phyloP scores from a whole-genome alignment of 2,329 filamentous ascomycete species.

The Pezicula rhizophila region DNA sequence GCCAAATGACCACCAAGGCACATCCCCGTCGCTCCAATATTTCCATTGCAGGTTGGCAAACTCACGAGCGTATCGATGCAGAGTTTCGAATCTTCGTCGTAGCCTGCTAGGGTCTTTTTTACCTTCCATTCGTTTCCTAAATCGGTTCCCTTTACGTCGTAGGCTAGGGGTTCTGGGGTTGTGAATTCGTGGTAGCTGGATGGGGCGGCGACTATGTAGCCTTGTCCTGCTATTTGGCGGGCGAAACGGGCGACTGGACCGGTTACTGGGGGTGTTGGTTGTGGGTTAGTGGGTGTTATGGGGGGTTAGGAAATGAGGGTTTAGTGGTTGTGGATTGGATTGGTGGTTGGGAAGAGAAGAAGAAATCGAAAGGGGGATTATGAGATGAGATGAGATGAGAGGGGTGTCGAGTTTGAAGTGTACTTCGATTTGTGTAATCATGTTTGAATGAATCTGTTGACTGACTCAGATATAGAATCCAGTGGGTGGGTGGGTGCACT shows the following conservation, averaged over 20 bases:
- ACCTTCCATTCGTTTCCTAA: constrained; percentile 83
- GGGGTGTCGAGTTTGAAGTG: too few species aligned
- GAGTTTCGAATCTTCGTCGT: constrained; percentile 71
- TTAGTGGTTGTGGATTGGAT: background rate
- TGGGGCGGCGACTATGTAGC: constrained; percentile 87
- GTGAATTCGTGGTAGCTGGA: constrained; percentile 93
- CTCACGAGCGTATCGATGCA: constrained; percentile 65
- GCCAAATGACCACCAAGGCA: constrained; percentile 87
- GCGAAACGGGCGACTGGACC: constrained; percentile 86
- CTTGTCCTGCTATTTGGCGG: constrained; percentile 84
- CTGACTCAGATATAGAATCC: background rate
- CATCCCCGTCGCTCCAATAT: constrained; percentile 79
- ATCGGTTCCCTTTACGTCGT: constrained; percentile 84
- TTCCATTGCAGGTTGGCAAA: constrained; percentile 73
- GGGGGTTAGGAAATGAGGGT: background rate
- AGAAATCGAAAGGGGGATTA: too few species aligned
- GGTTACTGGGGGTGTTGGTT: constrained; percentile 53
- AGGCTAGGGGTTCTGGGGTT: constrained; percentile 74
- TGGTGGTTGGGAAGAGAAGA: too few species aligned
- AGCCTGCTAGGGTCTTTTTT: constrained; percentile 76
- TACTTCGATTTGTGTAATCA: too few species aligned
- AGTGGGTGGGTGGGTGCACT: too few species aligned
- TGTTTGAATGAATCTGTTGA: background rate
- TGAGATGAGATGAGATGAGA: too few species aligned
- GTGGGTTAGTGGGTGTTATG: too few species aligned